Conservation (phyloP, 805 yeast genomes). For the Tetrapisispora phaffii region DNA sequence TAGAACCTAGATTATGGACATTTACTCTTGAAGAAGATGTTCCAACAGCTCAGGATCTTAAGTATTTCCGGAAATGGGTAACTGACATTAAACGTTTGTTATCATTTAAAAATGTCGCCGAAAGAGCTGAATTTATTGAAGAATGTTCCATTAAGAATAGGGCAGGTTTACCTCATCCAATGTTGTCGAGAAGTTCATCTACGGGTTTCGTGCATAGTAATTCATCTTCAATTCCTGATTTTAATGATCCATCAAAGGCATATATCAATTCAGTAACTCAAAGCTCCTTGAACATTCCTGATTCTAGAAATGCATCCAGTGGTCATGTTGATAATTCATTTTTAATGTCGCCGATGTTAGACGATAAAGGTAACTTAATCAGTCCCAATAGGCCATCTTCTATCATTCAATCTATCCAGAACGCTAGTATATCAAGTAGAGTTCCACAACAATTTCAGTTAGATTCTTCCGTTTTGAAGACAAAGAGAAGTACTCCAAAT, state of each 20-base stretch:
- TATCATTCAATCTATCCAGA: conserved; percentile 1
- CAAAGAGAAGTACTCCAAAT: conserved; percentile 5
- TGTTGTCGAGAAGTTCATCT: not conserved
- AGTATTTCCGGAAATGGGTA: conserved; percentile 43
- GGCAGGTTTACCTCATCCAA: not conserved
- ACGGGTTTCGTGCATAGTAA: not conserved
- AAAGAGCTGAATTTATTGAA: conserved; percentile 41
- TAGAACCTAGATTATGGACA: conserved; percentile 18
- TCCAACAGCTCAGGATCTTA: conserved; percentile 35
- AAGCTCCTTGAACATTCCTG: conserved; percentile 2
- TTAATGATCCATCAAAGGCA: conserved; percentile 1
- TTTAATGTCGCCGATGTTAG: conserved; percentile 30
- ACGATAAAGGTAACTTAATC: conserved; percentile 31
- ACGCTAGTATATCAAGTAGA: not conserved
- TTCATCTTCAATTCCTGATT: not conserved
- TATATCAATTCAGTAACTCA: conserved; percentile 6
- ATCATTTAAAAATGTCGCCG: conserved; percentile 36
- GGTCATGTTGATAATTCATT: conserved; percentile 10
- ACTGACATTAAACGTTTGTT: conserved; percentile 45
- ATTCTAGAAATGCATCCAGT: not conserved
- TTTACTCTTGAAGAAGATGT: conserved; percentile 20
- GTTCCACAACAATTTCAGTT: conserved; percentile 3
- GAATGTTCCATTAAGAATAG: conserved; percentile 9
- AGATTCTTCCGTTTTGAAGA: not conserved
- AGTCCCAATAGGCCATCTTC: conserved; percentile 4